Evolutionary conservation across 768 basidiomycete genomes (phyloP), one percentile per base, ranked within the genome.

Genomic region (Rhodosporidiobolus odoratus): DNA sequence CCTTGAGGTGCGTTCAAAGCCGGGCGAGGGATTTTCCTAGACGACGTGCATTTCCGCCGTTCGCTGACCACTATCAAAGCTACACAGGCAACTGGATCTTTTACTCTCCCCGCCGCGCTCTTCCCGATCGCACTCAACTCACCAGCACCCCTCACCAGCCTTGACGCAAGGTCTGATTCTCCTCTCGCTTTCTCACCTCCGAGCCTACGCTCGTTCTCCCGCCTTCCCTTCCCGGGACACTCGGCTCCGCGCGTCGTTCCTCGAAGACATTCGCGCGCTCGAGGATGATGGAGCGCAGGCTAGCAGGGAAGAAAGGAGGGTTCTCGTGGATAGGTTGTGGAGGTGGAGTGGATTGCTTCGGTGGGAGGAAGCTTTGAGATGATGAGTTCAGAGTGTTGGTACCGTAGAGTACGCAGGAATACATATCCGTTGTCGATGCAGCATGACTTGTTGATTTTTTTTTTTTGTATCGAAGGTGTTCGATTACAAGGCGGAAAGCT

Each of bases 291-390:
- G 35, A 3, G 59, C 68, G 1, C 81, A 81, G 71, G 78, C 94
- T 60, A 84, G 84, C 13, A 81, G 86, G 64, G 82, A 83, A 57
- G 90, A 90, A 76, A 92, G 94, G 81, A 78, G 83, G 56, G 88
- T 93, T 3, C 82, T 95, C 8, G 86, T 92, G 58, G 81, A 91
- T 77, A 92, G 95, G 86, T 92, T 92, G 91, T 85, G 88, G 75
- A 86, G 86, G 65, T 97, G 92, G 91, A 88, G 88, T 1, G 79
- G 75, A 12, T 81, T 82, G n/a, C 82, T 90, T 27, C 87, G 85
- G 27, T 92, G 87, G 89, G 80, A 79, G 7, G 71, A 67, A 23
- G 62, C 41, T 23, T 32, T 64, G 47, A 23, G 65, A 19, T 38
- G n/a, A n/a, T n/a, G n/a, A n/a, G n/a, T n/a, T n/a, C n/a, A n/a